A percentile compares a stretch with the other conserved stretches of the same genome.
Evolutionary conservation across 495 filamentous ascomycete species (phyloP).

Genomic region (Penicillium cataractarum): DNA sequence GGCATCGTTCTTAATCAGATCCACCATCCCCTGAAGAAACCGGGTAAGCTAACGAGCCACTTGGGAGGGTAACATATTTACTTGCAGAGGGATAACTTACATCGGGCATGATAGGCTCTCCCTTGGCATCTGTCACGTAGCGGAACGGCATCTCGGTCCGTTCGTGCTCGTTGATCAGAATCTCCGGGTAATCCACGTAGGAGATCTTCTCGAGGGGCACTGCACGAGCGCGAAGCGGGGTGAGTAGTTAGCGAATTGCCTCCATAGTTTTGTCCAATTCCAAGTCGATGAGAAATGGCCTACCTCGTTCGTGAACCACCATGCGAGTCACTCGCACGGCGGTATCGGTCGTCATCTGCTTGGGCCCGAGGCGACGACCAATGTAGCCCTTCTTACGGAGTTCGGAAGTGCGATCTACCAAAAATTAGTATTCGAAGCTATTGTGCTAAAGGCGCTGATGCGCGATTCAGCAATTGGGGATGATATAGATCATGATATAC

Average conservation of each 20-base stretch:
- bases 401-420: slow-evolving; percentile 86
- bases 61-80: not conserved
- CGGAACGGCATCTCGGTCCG: slow-evolving; percentile 97
- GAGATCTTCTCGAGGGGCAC: slow-evolving; percentile 74
- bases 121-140: slow-evolving; percentile 77
- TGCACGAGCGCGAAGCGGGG: slow-evolving; percentile 30
- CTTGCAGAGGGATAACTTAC: slow-evolving; percentile 49
- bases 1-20: slow-evolving; percentile 89
- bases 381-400: slow-evolving; percentile 89
- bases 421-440: slow-evolving; percentile 9
- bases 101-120: slow-evolving; percentile 85
- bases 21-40: slow-evolving; percentile 80
- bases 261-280: not conserved
- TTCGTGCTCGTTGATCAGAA: slow-evolving; percentile 87
- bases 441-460: too few relatives aligned
- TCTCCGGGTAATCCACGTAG: slow-evolving; percentile 85
- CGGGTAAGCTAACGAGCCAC: not conserved
- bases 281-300: not conserved
- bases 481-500: slow-evolving; percentile 22
- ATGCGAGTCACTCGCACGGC: slow-evolving; percentile 91
- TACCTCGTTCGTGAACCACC: slow-evolving; percentile 82
- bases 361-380: slow-evolving; percentile 84
- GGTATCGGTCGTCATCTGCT: slow-evolving; percentile 99
- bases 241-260: slow-evolving; percentile 19
- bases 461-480: too few relatives aligned